phyloP scores from a whole-genome alignment of 2,329 filamentous ascomycete genomes.

The Epichloe coenophiala region DNA sequence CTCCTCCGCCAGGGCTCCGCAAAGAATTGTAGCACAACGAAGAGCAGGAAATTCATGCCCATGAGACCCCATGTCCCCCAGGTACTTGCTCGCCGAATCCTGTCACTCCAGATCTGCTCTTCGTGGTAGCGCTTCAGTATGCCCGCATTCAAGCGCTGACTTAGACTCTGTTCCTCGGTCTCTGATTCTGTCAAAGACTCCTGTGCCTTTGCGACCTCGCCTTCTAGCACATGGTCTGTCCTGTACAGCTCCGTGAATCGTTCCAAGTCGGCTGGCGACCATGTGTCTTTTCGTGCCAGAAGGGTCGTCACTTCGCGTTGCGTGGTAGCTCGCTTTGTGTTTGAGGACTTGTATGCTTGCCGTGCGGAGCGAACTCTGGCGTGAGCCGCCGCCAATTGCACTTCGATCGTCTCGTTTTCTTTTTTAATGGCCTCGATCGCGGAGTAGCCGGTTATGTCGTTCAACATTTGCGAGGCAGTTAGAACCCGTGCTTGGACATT shows the following conservation, averaged over 20 bases:
- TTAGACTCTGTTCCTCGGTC: slow-evolving; percentile 63
- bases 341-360: slow-evolving; percentile 67
- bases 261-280: slow-evolving; percentile 78
- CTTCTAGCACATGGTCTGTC: slow-evolving; percentile 85
- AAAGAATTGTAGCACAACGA: slow-evolving; percentile 74
- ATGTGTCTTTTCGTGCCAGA: slow-evolving; percentile 84
- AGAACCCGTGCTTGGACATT: slow-evolving; percentile 75
- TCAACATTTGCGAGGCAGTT: slow-evolving; percentile 74
- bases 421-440: slow-evolving; percentile 76
- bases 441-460: slow-evolving; percentile 88
- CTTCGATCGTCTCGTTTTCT: slow-evolving; percentile 58
- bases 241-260: slow-evolving; percentile 88
- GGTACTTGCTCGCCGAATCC: slow-evolving; percentile 88
- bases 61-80: slow-evolving; percentile 98
- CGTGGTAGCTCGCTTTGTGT: slow-evolving; percentile 68
- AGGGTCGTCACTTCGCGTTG: slow-evolving; percentile 93
- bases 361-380: slow-evolving; percentile 57
- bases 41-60: slow-evolving; percentile 86
- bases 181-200: slow-evolving; percentile 64
- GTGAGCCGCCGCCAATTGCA: slow-evolving; percentile 44
- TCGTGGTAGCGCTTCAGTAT: slow-evolving; percentile 93
- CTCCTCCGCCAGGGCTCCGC: slow-evolving; percentile 84
- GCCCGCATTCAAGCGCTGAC: slow-evolving; percentile 60
- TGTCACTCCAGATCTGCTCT: slow-evolving; percentile 98
- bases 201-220: slow-evolving; percentile 60